These are phyloP conservation scores for Lyophyllum semitale DNA, from an alignment of 768 basidiomycete genomes.

Conservation along the genomic window DNA sequence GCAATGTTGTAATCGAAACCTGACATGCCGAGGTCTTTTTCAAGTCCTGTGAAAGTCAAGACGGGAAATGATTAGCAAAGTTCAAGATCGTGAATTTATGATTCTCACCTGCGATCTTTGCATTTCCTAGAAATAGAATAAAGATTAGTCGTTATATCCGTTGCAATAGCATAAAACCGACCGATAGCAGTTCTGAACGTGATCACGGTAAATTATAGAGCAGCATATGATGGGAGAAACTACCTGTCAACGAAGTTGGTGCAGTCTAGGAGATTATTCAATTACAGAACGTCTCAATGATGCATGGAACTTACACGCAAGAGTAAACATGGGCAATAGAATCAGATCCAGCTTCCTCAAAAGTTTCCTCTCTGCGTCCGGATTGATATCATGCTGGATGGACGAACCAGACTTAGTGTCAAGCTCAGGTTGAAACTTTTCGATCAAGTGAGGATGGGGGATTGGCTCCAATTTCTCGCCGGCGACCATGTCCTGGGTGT, in stretches of 20 bases:
- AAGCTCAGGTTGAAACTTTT: neutral
- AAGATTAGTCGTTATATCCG: neutral
- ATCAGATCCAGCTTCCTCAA: conserved; percentile 36
- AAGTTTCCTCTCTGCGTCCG: conserved; percentile 35
- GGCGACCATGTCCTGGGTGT: neutral
- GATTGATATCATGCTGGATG: conserved; percentile 8
- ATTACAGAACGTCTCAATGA: neutral
- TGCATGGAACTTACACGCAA: conserved; percentile 20
- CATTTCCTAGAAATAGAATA: conserved; percentile 16
- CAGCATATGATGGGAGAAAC: neutral
- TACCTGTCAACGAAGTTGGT: conserved; percentile 25
- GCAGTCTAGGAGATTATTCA: conserved; percentile 15
- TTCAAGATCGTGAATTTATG: neutral
- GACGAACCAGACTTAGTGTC: neutral
- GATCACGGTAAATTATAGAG: neutral
- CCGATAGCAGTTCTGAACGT: conserved; percentile 23
- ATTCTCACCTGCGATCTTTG: conserved; percentile 21
- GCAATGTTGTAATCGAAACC: conserved; percentile 38
- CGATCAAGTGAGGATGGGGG: neutral
- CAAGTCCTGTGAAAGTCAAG: conserved; percentile 22
- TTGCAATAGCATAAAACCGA: neutral
- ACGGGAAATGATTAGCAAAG: neutral
- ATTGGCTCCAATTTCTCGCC: neutral
- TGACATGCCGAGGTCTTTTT: conserved; percentile 34
- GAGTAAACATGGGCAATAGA: conserved; percentile 31